Conservation (phyloP, 352 stramenopile genomes). For the Globisporangium rhizosaccharum region DNA sequence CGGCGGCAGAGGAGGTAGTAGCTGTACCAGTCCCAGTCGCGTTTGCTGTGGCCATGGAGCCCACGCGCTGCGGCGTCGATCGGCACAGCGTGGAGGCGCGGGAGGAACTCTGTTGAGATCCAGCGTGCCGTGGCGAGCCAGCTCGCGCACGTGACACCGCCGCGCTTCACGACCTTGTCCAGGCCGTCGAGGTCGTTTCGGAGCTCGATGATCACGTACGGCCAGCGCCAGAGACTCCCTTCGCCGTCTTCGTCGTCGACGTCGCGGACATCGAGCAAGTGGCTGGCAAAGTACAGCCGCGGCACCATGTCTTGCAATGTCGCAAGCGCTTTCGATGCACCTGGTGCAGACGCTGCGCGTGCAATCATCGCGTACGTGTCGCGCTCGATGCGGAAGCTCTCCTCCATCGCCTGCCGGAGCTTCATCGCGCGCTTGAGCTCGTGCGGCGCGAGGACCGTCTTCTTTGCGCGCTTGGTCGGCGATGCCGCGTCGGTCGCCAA, state of each 20-base stretch:
- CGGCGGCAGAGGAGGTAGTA: conserved; percentile 73
- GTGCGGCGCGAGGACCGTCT: conserved; percentile 30
- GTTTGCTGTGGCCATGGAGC: conserved; percentile 59
- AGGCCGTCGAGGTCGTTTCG: conserved; percentile 47
- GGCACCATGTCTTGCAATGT: conserved; percentile 32
- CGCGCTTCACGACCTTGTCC: conserved; percentile 40
- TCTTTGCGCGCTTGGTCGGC: conserved; percentile 40
- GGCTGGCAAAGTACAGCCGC: conserved; percentile 38
- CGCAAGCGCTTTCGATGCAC: conserved; percentile 12
- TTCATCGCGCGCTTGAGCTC: conserved; percentile 54
- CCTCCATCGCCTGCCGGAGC: conserved; percentile 68
- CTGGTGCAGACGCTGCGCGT: conserved; percentile 1
- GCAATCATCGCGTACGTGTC: conserved; percentile 52
- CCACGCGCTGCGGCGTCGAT: conserved; percentile 39
- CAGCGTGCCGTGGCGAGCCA: conserved; percentile 54
- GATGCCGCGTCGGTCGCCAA: conserved; percentile 1
- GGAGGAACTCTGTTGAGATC: conserved; percentile 58
- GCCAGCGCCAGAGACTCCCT: conserved; percentile 75
- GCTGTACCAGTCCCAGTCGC: conserved; percentile 73
- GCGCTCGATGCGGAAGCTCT: conserved; percentile 66
- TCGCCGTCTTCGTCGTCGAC: conserved; percentile 66
- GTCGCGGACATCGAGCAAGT: conserved; percentile 55
- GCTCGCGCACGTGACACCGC: conserved; percentile 35
- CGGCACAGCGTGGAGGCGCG: conserved; percentile 48
- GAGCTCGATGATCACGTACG: conserved; percentile 76